Evolutionary conservation across 345 rosid species (phyloP).

Genomic region (Ceriops decandra): DNA sequence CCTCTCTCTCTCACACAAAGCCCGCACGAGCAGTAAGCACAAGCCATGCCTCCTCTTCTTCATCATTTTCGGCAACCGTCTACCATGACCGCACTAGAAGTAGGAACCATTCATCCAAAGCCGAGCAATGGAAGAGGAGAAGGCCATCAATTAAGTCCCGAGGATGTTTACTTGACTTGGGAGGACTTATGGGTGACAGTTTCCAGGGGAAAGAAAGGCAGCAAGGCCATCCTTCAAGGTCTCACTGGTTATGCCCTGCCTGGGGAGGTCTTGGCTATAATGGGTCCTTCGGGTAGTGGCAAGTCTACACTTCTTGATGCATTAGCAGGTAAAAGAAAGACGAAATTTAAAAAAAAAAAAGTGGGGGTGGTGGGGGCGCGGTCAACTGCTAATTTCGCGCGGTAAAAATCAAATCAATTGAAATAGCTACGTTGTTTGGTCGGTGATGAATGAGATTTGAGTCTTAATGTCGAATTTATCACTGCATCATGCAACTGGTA

Average conservation of each 20-base stretch:
- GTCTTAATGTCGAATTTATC: no score
- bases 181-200: constrained; percentile 19
- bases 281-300: constrained; percentile 31
- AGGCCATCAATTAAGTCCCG: background rate
- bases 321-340: constrained; percentile 11
- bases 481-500: no score
- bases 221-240: constrained; percentile 15
- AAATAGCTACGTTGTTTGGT: no score
- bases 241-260: constrained; percentile 29
- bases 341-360: no score
- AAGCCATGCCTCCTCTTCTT: background rate
- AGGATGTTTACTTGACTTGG: constrained; percentile 25
- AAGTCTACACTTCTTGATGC: constrained; percentile 30
- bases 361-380: no score
- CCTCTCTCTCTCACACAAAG: no score
- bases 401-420: no score
- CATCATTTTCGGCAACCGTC: background rate
- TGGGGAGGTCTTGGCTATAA: constrained; percentile 24
- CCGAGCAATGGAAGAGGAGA: background rate
- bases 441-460: no score
- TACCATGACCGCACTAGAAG: background rate
- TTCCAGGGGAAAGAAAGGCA: constrained; percentile 3
- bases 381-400: no score
- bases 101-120: background rate
- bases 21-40: no score